Conservation (phyloP, 257 asterid genomes). For the Solanum pinnatisectum region DNA sequence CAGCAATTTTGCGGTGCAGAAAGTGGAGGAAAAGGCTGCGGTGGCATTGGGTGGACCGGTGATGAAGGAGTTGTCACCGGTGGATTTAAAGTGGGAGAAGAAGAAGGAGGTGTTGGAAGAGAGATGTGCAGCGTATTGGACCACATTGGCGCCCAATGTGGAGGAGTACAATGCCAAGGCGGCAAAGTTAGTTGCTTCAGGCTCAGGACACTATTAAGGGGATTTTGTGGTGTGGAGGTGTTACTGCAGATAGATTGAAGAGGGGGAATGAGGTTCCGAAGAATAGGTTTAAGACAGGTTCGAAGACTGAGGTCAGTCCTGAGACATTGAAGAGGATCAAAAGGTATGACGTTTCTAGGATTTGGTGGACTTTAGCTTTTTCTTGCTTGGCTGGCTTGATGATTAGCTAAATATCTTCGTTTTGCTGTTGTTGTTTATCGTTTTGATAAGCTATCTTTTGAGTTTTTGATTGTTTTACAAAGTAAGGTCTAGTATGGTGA, state of each 20-base stretch:
- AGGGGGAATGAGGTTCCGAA: conserved; percentile 23
- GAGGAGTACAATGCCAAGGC: conserved; percentile 90
- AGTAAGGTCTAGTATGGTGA: neutral
- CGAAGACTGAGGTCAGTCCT: conserved; percentile 52
- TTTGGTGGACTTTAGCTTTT: neutral
- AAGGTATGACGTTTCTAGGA: conserved; percentile 33
- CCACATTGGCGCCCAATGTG: conserved; percentile 88
- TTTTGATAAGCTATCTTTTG: neutral
- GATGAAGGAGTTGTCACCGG: conserved; percentile 36
- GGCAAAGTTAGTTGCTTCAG: conserved; percentile 66
- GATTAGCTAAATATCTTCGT: neutral
- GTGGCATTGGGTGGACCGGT: conserved; percentile 34
- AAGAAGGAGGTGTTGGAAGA: conserved; percentile 67
- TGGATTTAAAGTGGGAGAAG: conserved; percentile 46
- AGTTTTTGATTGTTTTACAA: neutral
- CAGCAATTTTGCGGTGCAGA: conserved; percentile 55
- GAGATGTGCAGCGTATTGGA: conserved; percentile 89
- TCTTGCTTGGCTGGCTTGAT: neutral
- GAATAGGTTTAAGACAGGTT: conserved; percentile 54
- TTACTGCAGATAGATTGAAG: conserved; percentile 63
- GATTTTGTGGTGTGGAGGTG: conserved; percentile 94
- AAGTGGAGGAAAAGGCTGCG: conserved; percentile 42
- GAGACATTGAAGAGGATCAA: conserved; percentile 63
- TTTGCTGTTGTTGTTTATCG: neutral
- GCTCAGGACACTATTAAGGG: conserved; percentile 91